Evolutionary conservation across 2,329 filamentous ascomycete species (phyloP), one percentile per base, ranked within the genome.

Genomic region (Xylariomycetidae sp.): DNA sequence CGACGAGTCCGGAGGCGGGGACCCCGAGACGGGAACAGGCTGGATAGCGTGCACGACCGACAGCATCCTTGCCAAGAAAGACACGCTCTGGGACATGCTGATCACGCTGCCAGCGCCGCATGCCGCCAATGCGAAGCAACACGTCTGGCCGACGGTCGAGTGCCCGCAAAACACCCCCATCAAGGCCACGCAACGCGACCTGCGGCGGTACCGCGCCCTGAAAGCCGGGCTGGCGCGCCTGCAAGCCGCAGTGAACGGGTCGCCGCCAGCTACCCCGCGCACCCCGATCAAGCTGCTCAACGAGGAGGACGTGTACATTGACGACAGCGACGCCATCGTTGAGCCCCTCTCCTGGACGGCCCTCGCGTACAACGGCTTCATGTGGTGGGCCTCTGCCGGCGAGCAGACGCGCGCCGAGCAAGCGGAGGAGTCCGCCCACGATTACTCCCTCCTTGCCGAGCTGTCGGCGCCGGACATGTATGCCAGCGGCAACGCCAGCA

Each of bases 11-110:
- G 40, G 46, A 6, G 52, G 58, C 20, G 52, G 49, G 25, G 56
- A 62, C 26, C 70, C 68, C 16, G 69, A 76, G 25, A 55, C 61
- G 16, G 70, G 70, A 19, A 63, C 72, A 10, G 85, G 88, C 24
- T 98, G 89, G 88, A 81, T 95, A 38, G 92, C 90, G 10, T 95
- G 89, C 59, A 95, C 90, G 3, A 96, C 90, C 2, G 92, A 98
- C 61, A 90, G 85, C 52, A 92, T 98, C 38, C 72, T 98, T 10
- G 79, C 78, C 29, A 83, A 86, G 59, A 96, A 96, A 63, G 76
- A 80, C 31, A 75, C 83, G 2, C 74, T 98, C 3, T 96, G 88
- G 69, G 92, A 98, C 55, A 72, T 95, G 48, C 73, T 95, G 24
- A 81, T 96, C 39, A 86, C 85, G 34, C 74, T 96, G 52, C 86